Percentiles rank a stretch among this genome's conserved stretches.
These are phyloP conservation scores for Pleurotus pulmonarius DNA, from an alignment of 768 basidiomycete species.

Conservation along the genomic window DNA sequence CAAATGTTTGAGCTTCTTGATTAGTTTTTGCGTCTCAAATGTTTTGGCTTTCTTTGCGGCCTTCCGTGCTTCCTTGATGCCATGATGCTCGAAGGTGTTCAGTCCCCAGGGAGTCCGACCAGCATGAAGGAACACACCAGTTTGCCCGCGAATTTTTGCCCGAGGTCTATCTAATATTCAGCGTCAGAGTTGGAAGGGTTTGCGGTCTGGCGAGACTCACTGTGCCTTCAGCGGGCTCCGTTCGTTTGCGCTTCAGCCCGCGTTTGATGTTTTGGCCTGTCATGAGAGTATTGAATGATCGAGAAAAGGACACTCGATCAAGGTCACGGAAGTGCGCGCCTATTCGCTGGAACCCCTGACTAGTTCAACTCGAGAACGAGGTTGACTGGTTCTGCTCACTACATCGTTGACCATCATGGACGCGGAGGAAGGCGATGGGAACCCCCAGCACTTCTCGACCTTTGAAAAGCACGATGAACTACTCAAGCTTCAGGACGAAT, in stretches of 20 bases:
- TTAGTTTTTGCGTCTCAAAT: conserved; percentile 78
- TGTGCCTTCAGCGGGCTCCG: not conserved
- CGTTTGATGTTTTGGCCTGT: conserved; percentile 12
- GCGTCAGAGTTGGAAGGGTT: not conserved
- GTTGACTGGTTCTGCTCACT: too few relatives aligned
- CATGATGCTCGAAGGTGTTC: conserved; percentile 57
- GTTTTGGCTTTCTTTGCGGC: conserved; percentile 77
- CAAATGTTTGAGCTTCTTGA: conserved; percentile 74
- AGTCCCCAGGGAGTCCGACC: not conserved
- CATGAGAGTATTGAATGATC: not conserved
- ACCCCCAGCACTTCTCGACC: conserved; percentile 44
- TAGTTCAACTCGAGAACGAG: too few relatives aligned
- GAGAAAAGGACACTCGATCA: too few relatives aligned
- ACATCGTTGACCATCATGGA: not conserved
- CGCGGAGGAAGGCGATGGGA: conserved; percentile 34
- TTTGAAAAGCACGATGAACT: conserved; percentile 68
- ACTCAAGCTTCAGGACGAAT: conserved; percentile 39
- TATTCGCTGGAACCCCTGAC: not conserved
- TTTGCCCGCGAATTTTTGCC: conserved; percentile 45
- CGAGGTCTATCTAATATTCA: conserved; percentile 32
- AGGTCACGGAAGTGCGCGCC: not conserved
- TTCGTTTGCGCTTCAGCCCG: conserved; percentile 10
- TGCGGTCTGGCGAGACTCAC: not conserved
- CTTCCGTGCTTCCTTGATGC: conserved; percentile 66
- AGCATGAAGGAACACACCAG: conserved; percentile 37